Percentiles rank a stretch among this genome's conserved stretches.
Evolutionary conservation across 768 basidiomycete genomes (phyloP).

Genomic region (Mycena capillaripes): DNA sequence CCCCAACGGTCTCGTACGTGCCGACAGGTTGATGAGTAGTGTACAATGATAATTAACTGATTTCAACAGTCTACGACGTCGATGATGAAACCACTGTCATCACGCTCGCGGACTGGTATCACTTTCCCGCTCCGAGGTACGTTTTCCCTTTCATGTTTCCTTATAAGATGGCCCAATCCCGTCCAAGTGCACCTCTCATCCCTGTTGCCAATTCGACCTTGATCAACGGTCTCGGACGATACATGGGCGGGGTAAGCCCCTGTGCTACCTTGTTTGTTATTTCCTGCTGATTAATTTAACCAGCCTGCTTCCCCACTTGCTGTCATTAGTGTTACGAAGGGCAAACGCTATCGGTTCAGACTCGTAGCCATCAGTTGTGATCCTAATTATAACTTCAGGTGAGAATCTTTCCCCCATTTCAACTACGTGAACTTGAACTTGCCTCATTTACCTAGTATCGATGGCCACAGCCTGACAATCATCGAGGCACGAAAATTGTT

Average conservation of each 20-base stretch:
- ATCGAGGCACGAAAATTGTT: slow-evolving; percentile 17
- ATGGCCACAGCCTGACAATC: slow-evolving; percentile 54
- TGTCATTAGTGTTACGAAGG: slow-evolving; percentile 53
- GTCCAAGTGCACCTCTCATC: slow-evolving; percentile 40
- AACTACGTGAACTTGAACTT: background rate
- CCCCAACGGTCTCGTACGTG: slow-evolving; percentile 48
- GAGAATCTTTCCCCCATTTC: background rate
- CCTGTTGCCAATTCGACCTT: slow-evolving; percentile 42
- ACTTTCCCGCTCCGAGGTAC: slow-evolving; percentile 11
- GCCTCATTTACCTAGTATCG: slow-evolving; percentile 62
- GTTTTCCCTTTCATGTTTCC: slow-evolving; percentile 41
- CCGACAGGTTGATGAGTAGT: background rate
- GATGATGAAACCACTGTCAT: slow-evolving; percentile 64
- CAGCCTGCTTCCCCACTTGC: slow-evolving; percentile 50
- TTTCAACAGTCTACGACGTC: slow-evolving; percentile 45
- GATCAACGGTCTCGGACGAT: slow-evolving; percentile 65
- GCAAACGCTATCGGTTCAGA: slow-evolving; percentile 63
- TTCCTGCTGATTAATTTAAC: background rate
- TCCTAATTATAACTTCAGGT: slow-evolving; percentile 57
- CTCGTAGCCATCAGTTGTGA: slow-evolving; percentile 62
- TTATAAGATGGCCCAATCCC: slow-evolving; percentile 32
- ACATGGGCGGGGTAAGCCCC: slow-evolving; percentile 47
- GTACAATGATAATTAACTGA: background rate
- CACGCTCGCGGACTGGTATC: slow-evolving; percentile 60
- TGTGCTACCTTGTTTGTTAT: background rate